phyloP scores from a whole-genome alignment of 208 protist genomes.

The Acanthamoeba royreba region DNA sequence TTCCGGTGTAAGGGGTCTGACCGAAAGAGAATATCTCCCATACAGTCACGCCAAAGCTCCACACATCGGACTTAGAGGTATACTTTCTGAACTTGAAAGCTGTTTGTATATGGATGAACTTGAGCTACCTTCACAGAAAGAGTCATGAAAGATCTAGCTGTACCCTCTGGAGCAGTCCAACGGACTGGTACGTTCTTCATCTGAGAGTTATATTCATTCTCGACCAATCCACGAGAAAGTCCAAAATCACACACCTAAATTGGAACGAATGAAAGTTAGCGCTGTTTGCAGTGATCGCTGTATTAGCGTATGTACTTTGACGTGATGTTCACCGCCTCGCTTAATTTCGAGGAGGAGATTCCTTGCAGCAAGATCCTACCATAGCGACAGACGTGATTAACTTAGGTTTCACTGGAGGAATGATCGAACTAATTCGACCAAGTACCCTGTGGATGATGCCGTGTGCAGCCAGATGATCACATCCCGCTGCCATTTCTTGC shows the following conservation, averaged over 20 bases:
- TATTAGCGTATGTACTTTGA: neutral
- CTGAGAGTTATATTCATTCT: slow-evolving; percentile 27
- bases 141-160: neutral
- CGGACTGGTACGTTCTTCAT: slow-evolving; percentile 30
- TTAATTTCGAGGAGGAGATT: slow-evolving; percentile 41
- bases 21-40: slow-evolving; percentile 46
- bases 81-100: slow-evolving; percentile 38
- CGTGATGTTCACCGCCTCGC: neutral
- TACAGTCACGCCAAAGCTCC: slow-evolving; percentile 22
- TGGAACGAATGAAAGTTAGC: neutral
- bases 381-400: neutral
- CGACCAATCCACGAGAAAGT: neutral
- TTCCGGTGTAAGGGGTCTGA: slow-evolving; percentile 14
- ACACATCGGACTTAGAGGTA: slow-evolving; percentile 16
- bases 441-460: slow-evolving; percentile 16
- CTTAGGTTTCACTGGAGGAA: neutral
- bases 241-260: slow-evolving; percentile 31
- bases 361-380: slow-evolving; percentile 14
- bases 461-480: neutral
- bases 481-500: neutral
- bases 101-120: neutral
- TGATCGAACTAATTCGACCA: neutral
- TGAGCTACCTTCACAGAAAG: neutral
- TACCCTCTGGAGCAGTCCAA: slow-evolving; percentile 29
- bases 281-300: neutral